phyloP scores from a whole-genome alignment of 2,329 filamentous ascomycete genomes.

The Meredithiella fracta region DNA sequence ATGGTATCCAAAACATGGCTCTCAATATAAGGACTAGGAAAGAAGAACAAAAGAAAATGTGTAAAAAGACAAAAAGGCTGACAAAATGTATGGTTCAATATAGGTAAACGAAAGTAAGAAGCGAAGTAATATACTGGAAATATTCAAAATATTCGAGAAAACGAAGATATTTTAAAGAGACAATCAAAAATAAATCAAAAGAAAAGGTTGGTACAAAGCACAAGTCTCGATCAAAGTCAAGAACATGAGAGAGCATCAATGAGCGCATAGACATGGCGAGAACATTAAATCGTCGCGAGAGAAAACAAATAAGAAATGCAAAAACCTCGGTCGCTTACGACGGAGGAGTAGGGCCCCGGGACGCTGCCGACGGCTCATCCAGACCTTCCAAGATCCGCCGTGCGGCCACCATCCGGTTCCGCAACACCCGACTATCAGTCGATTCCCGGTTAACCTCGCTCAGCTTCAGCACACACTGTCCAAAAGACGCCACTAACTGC shows the following conservation, averaged over 20 bases:
- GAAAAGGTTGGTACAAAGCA: constrained; percentile 7
- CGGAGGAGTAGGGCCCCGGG: neutral
- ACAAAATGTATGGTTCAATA: neutral
- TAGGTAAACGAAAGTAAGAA: neutral
- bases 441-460: constrained; percentile 37
- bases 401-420: constrained; percentile 59
- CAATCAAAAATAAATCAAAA: neutral
- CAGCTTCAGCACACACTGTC: constrained; percentile 42
- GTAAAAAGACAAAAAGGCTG: neutral
- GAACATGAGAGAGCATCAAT: constrained; percentile 4
- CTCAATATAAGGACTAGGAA: neutral
- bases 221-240: constrained; percentile 8
- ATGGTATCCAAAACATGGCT: constrained; percentile 1
- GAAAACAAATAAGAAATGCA: neutral
- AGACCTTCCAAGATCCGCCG: constrained; percentile 56
- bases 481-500: constrained; percentile 40
- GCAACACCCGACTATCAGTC: constrained; percentile 45
- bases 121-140: neutral
- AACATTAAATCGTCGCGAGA: neutral
- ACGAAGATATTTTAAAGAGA: neutral
- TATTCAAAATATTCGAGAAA: neutral
- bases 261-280: constrained; percentile 4
- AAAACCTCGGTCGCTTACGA: neutral
- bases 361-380: constrained; percentile 24
- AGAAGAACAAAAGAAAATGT: neutral